Base-by-base conservation (phyloP, 2,329 filamentous ascomycete genomes). In the Tolypocladium ovalisporum region DNA sequence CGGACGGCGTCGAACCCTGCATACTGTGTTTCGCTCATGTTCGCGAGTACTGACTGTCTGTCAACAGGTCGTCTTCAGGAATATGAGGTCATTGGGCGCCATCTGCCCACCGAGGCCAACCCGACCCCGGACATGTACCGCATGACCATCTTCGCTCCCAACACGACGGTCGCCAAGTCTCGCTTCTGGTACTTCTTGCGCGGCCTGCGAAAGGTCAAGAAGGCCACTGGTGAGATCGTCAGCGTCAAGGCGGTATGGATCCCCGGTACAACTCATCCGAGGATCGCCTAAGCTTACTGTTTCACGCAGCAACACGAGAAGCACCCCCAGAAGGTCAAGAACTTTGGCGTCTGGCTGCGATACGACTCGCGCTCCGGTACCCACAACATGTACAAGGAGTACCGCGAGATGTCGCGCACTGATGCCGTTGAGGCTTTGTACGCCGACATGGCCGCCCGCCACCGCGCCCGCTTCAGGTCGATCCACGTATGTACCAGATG, bases 331-430 rank as follows among this genome's bases (percentile, higher is more conserved):
- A 97, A 96, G 85, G 92, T 99, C 86, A 99, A 99, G 91, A 99
- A 97, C 89, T 97, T 99, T 77, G 94, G 94, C 78, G 87, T 99
- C 86, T 99, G 95, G 95, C 88, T 99, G 82, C 92, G 95, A 76
- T 99, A 99, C 84, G 93, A 99, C 83, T 99, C 95, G 63, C 93
- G 94, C 79, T 97, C 94, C 71, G 94, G 94, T 72, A 99, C 94
- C 72, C 94, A 99, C 91, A 99, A 99, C 89, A 99, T 99, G 94
- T 99, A 99, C 90, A 97, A 97, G 88, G 94, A 99, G 88, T 97
- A 97, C 89, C 90, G 94, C 76, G 94, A 97, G 85, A 89, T 97
- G 85, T 93, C 89, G 76, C 86, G 94, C 79, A 89, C 88, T 73
- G 93, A 94, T 68, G 94, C 94, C 67, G 93, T 97, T 73, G 89